Evolutionary conservation across 2,329 filamentous ascomycete genomes (phyloP), one percentile per base, ranked within the genome.

Genomic region (Sphaerostilbella broomeana): DNA sequence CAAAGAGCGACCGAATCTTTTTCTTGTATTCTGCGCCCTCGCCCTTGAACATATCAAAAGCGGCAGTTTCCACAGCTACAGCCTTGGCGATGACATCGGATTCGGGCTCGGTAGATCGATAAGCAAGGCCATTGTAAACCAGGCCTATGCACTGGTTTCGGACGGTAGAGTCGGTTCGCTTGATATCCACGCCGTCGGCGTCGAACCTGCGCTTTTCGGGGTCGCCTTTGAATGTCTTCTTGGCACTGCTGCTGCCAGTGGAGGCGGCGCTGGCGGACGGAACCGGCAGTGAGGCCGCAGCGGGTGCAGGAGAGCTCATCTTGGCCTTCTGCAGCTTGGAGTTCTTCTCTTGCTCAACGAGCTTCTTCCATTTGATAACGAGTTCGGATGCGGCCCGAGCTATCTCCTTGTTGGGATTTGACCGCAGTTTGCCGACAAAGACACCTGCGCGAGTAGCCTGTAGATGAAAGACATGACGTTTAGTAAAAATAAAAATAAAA

Each of bases 1-100:
- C 80, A 67, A 87, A 97, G 16, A 98, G 78, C 15, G 87, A 94
- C 50, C 90, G 84, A 54, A 97, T 83, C 71, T 95, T 95, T 50
- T 73, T 74, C 58, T 84, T 83, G 73, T 98, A 98, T 35, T 81
- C 77, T 32, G 78, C 65, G 12, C 72, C 81, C 54, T 88, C 82
- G 39, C 81, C 79, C 41, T 82, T 81, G 60, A 80, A 83, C 20
- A 73, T 66, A 41, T 71, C 73, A 64, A 73, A 89, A 5, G 85
- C 85, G 6, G 88, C 86, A 25, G 74, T 62, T 68, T 98, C 92
- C 28, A 95, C 79, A 59, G 94, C 87, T 46, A 94, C 76, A 29
- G 83, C 78, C 50, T 78, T 78, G 47, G 81, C 75, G 44, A 95
- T 69, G 29, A 97, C 77, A 15, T 77, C 70, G 38, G 80, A 79